A percentile compares a stretch with the other conserved stretches of the same genome.
Evolutionary conservation across 208 protist species (phyloP).

Genomic region (Leptomonas pyrrhocoris): DNA sequence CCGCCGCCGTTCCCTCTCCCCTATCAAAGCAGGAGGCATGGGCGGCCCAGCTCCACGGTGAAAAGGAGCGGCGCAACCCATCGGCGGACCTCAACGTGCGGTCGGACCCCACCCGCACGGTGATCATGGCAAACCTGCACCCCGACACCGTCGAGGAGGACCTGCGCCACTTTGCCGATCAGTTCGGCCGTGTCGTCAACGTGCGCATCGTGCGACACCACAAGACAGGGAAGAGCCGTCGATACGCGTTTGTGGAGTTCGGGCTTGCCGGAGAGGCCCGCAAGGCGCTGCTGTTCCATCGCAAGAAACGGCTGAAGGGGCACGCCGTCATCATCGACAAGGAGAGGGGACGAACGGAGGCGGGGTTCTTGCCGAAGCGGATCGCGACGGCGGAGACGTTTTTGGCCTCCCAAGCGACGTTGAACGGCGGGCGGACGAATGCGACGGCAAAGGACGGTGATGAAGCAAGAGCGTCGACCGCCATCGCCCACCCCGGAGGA

Average conservation of each 20-base stretch:
- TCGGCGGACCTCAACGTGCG: conserved; percentile 68
- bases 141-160: conserved; percentile 76
- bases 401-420: background rate
- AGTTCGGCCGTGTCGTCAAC: conserved; percentile 79
- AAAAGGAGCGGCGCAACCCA: conserved; percentile 43
- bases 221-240: conserved; percentile 61
- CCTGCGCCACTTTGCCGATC: conserved; percentile 78
- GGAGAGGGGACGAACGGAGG: conserved; percentile 71
- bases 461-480: background rate
- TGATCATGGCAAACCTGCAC: conserved; percentile 73
- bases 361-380: conserved; percentile 67
- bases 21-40: conserved; percentile 25
- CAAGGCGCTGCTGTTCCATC: conserved; percentile 54
- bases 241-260: conserved; percentile 89
- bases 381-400: conserved; percentile 37
- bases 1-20: background rate
- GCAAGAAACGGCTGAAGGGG: conserved; percentile 71
- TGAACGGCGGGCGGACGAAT: background rate
- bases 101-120: conserved; percentile 65
- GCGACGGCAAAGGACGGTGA: background rate
- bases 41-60: conserved; percentile 26
- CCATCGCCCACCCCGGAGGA: background rate
- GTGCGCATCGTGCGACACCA: conserved; percentile 67
- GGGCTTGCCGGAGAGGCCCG: conserved; percentile 66
- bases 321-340: conserved; percentile 63